Percentiles rank a stretch among this genome's conserved stretches.
Evolutionary conservation across 768 basidiomycete genomes (phyloP).

Genomic region (Tylopilus plumbeoviolaceoides): DNA sequence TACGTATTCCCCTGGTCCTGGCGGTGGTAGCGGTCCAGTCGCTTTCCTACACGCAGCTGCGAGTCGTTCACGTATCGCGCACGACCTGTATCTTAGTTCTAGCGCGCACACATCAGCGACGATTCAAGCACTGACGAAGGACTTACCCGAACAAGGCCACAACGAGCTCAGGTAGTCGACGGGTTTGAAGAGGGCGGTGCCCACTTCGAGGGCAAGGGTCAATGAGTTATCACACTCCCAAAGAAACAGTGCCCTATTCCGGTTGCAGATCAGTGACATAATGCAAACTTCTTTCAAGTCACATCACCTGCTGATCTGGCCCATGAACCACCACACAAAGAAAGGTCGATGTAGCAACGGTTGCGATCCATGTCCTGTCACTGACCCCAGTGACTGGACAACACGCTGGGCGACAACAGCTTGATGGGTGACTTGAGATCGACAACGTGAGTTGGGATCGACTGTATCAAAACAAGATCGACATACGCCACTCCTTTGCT

Average conservation of each 20-base stretch:
- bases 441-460: constrained; percentile 4
- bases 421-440: constrained; percentile 54
- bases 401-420: constrained; percentile 54
- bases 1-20: constrained; percentile 14
- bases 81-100: constrained; percentile 54
- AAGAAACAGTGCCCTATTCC: constrained; percentile 47
- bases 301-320: constrained; percentile 54
- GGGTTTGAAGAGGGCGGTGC: constrained; percentile 55
- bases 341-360: constrained; percentile 57
- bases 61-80: constrained; percentile 43
- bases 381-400: constrained; percentile 53
- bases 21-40: constrained; percentile 43
- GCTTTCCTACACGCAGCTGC: constrained; percentile 43
- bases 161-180: constrained; percentile 58
- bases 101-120: constrained; percentile 6
- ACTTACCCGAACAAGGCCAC: constrained; percentile 63
- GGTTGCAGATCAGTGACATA: constrained; percentile 11
- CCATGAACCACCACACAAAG: constrained; percentile 75
- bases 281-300: neutral
- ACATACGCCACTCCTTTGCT: constrained; percentile 66
- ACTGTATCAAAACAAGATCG: constrained; percentile 5
- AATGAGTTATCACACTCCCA: constrained; percentile 61
- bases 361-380: constrained; percentile 50
- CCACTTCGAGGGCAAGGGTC: constrained; percentile 57
- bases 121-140: neutral